These are phyloP conservation scores for Lactarius sp. DNA, from an alignment of 768 basidiomycete species.

Conservation along the genomic window DNA sequence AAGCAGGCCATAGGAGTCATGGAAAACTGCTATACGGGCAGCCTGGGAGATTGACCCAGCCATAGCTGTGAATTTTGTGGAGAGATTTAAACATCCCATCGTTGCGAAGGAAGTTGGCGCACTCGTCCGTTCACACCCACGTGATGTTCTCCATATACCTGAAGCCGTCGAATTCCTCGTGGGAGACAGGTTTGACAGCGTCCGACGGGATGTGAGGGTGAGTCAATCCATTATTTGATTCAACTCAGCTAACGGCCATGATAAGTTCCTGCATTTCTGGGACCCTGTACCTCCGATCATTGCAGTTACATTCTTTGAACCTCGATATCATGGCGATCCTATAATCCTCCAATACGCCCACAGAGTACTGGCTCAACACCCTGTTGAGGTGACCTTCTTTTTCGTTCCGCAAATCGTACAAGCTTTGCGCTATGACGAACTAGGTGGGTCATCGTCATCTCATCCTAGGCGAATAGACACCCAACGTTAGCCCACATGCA, in stretches of 20 bases:
- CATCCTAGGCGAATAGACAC: neutral
- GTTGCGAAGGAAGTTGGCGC: conserved; percentile 70
- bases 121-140: conserved; percentile 67
- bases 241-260: conserved; percentile 8
- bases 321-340: conserved; percentile 77
- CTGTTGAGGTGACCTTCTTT: conserved; percentile 94
- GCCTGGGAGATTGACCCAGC: conserved; percentile 83
- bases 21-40: conserved; percentile 63
- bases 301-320: conserved; percentile 81
- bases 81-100: conserved; percentile 71
- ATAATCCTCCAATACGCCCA: conserved; percentile 93
- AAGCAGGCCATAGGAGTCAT: conserved; percentile 44
- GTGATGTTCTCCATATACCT: conserved; percentile 63
- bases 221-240: conserved; percentile 13
- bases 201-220: conserved; percentile 74
- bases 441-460: conserved; percentile 50
- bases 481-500: conserved; percentile 30
- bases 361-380: conserved; percentile 89
- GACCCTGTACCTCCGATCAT: conserved; percentile 79
- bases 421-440: conserved; percentile 82
- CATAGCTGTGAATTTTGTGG: conserved; percentile 76
- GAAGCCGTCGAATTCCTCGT: conserved; percentile 80
- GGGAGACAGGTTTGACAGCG: conserved; percentile 60
- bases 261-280: conserved; percentile 84
- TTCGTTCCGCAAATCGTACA: conserved; percentile 99